Evolutionary conservation across 2,329 filamentous ascomycete species (phyloP).

Genomic region (Talaromyces sp.): DNA sequence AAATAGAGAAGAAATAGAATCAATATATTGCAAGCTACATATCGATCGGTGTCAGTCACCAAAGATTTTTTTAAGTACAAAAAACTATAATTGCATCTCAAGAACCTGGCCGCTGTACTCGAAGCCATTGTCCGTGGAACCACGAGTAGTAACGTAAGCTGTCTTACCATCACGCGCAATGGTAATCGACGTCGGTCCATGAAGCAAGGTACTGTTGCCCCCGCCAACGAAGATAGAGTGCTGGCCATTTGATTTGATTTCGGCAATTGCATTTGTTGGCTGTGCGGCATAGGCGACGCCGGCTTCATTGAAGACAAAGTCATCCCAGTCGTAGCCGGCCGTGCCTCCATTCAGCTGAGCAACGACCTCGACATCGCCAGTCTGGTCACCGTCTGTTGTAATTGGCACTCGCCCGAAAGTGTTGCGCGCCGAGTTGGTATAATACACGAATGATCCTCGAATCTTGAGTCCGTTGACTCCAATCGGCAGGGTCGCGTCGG

Average conservation of each 20-base stretch:
- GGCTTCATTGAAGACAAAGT: neutral
- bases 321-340: neutral
- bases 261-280: neutral
- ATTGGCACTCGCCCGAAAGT: neutral
- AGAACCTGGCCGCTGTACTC: neutral
- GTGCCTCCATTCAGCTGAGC: neutral
- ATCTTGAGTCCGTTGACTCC: conserved; percentile 12
- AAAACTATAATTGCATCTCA: neutral
- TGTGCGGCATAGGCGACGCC: neutral
- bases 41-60: too few relatives aligned
- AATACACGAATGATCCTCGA: conserved; percentile 8
- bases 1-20: neutral
- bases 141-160: neutral
- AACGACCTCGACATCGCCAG: neutral
- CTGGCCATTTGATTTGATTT: neutral
- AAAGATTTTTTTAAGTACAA: too few relatives aligned
- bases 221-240: neutral
- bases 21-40: neutral
- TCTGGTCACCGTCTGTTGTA: neutral
- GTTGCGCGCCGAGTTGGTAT: neutral
- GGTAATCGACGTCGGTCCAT: neutral
- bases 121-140: neutral
- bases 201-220: neutral
- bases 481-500: neutral
- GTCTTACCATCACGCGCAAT: neutral